Percentiles rank a stretch among this genome's conserved stretches.
phyloP scores from a whole-genome alignment of 2,329 filamentous ascomycete genomes.

The Ophiostoma pallidulum region DNA sequence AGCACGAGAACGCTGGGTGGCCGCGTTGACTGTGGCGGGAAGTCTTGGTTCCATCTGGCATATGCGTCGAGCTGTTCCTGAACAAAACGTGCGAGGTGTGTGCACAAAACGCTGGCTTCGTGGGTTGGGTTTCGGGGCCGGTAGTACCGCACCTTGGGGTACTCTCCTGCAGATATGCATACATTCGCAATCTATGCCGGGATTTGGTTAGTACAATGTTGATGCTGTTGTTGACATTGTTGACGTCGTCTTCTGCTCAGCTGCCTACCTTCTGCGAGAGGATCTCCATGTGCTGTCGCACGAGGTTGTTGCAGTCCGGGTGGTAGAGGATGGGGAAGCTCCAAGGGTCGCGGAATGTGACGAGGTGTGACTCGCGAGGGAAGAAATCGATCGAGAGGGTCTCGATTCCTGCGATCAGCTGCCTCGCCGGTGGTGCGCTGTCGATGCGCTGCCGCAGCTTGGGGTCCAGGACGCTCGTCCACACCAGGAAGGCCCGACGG shows the following conservation, averaged over 20 bases:
- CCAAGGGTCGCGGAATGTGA: slow-evolving; percentile 90
- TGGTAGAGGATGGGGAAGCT: slow-evolving; percentile 92
- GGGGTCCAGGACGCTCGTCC: slow-evolving; percentile 68
- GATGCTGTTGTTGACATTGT: not conserved
- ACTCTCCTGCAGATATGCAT: slow-evolving; percentile 87
- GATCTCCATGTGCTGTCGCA: slow-evolving; percentile 72
- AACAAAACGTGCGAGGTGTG: slow-evolving; percentile 80
- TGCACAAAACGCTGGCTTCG: slow-evolving; percentile 79
- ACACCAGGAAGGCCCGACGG: slow-evolving; percentile 68
- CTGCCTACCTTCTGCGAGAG: slow-evolving; percentile 74
- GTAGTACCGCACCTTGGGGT: slow-evolving; percentile 88
- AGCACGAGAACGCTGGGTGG: slow-evolving; percentile 79
- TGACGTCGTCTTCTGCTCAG: not conserved
- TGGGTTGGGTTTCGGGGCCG: slow-evolving; percentile 64
- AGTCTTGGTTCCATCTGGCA: slow-evolving; percentile 72
- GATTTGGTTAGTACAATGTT: not conserved
- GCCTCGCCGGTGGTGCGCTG: slow-evolving; percentile 55
- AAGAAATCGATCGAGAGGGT: slow-evolving; percentile 83
- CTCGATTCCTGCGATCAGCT: slow-evolving; percentile 70
- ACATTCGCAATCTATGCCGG: slow-evolving; percentile 62
- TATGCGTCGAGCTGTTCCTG: slow-evolving; percentile 88
- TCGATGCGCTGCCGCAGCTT: slow-evolving; percentile 66
- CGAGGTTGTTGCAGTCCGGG: slow-evolving; percentile 75
- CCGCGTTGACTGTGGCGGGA: slow-evolving; percentile 67
- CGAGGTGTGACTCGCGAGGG: slow-evolving; percentile 79